phyloP scores from a whole-genome alignment of 1,139 yeast genomes.

The Scheffersomyces insectosa region DNA sequence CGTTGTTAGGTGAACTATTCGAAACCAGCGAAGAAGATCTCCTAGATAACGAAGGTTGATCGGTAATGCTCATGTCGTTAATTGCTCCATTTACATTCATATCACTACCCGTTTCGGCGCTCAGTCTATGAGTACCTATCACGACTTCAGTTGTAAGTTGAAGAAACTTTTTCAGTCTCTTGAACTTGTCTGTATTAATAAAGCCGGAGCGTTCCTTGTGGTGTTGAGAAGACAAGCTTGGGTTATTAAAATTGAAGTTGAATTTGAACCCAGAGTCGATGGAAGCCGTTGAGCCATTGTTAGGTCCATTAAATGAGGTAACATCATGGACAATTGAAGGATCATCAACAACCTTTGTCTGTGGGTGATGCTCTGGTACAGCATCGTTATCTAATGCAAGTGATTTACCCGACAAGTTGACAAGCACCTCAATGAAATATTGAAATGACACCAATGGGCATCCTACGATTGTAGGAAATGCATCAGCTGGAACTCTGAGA shows the following conservation, averaged over 20 bases:
- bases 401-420: conserved; percentile 58
- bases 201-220: conserved; percentile 47
- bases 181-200: conserved; percentile 76
- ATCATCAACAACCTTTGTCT: conserved; percentile 7
- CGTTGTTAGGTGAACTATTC: conserved; percentile 1
- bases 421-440: conserved; percentile 79
- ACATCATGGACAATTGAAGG: conserved; percentile 6
- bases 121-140: conserved; percentile 71
- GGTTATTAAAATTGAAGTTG: conserved; percentile 27
- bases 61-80: not conserved
- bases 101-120: conserved; percentile 5
- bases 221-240: conserved; percentile 17
- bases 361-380: conserved; percentile 11
- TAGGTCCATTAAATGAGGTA: not conserved
- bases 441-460: conserved; percentile 78
- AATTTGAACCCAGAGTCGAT: conserved; percentile 21
- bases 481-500: conserved; percentile 76
- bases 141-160: conserved; percentile 78
- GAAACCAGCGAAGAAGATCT: conserved; percentile 1
- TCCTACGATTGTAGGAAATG: conserved; percentile 80
- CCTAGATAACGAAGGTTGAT: conserved; percentile 1
- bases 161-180: conserved; percentile 71
- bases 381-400: conserved; percentile 34
- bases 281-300: not conserved
- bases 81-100: not conserved